Conservation (phyloP, 2,329 filamentous ascomycete species). For the Cladophialophora bantiana region DNA sequence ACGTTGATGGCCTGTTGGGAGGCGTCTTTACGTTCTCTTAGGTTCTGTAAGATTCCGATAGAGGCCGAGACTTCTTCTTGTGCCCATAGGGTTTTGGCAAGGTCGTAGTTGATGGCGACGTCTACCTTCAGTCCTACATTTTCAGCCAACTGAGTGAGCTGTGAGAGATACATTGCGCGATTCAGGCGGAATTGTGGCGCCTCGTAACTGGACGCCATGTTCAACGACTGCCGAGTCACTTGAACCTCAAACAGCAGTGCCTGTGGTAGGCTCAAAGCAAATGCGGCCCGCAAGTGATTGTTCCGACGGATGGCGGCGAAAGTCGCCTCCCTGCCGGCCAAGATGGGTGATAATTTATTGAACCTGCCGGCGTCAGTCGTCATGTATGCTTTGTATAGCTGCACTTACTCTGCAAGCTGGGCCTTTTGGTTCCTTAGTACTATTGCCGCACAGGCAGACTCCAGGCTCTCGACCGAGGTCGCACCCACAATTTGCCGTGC, state of each 20-base stretch:
- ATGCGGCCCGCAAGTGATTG: constrained; percentile 64
- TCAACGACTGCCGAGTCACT: constrained; percentile 76
- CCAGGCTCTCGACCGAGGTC: constrained; percentile 24
- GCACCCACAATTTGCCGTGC: constrained; percentile 26
- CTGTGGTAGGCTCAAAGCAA: constrained; percentile 68
- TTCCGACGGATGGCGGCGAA: constrained; percentile 80
- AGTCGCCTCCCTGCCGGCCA: constrained; percentile 82
- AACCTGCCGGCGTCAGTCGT: constrained; percentile 44
- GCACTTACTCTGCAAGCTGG: constrained; percentile 32
- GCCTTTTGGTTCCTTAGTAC: constrained; percentile 21
- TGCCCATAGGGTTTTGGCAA: constrained; percentile 91
- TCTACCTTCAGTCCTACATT: constrained; percentile 77
- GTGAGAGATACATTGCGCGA: constrained; percentile 80
- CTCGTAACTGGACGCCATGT: constrained; percentile 78
- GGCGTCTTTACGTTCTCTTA: constrained; percentile 68
- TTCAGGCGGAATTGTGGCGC: constrained; percentile 87
- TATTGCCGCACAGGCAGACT: constrained; percentile 25
- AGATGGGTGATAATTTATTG: constrained; percentile 74
- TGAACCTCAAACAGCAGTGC: constrained; percentile 76
- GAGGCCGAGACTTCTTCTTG: constrained; percentile 89
- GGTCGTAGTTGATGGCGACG: constrained; percentile 78
- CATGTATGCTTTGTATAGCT: not conserved
- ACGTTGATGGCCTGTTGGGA: constrained; percentile 74
- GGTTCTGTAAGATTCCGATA: constrained; percentile 82
- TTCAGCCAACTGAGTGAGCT: constrained; percentile 73